Percentiles rank a stretch among this genome's conserved stretches.
These are phyloP conservation scores for Fusarium poae DNA, from an alignment of 2,329 filamentous ascomycete species.

Conservation along the genomic window DNA sequence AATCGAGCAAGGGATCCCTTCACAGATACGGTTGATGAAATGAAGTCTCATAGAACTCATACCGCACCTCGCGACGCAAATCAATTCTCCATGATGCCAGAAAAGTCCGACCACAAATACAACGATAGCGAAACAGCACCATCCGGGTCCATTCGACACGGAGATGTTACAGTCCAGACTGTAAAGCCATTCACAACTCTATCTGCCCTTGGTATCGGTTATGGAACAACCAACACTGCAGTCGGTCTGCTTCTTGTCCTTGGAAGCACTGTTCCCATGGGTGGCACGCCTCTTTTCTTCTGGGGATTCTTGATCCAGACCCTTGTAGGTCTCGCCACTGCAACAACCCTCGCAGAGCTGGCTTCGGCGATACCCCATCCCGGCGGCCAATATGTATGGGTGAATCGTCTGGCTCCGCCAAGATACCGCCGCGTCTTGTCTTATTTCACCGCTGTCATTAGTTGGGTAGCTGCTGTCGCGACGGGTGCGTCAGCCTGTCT, in stretches of 20 bases:
- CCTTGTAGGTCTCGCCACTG: conserved; percentile 3
- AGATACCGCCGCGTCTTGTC: conserved; percentile 1
- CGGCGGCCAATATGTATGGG: conserved; percentile 15
- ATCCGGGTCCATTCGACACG: not conserved
- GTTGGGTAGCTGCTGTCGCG: conserved; percentile 8
- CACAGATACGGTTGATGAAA: not conserved
- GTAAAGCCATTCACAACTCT: conserved; percentile 12
- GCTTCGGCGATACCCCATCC: conserved; percentile 18
- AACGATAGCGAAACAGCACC: not conserved
- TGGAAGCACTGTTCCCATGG: conserved; percentile 16
- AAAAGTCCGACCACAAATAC: not conserved
- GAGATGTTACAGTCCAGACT: not conserved
- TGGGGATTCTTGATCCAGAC: conserved; percentile 9
- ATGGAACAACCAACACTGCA: conserved; percentile 17
- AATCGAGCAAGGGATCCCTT: not conserved
- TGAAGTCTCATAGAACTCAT: not conserved
- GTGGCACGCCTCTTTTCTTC: conserved; percentile 13
- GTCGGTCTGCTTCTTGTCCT: conserved; percentile 15
- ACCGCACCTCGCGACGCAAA: not conserved
- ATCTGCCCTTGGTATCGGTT: conserved; percentile 16
- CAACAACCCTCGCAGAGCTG: conserved; percentile 1
- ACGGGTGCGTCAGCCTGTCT: conserved; percentile 10
- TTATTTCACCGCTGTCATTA: not conserved
- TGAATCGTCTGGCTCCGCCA: not conserved
- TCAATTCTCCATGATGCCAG: not conserved